These are phyloP conservation scores for Plasmopara halstedii DNA, from an alignment of 352 stramenopile genomes.

Conservation along the genomic window DNA sequence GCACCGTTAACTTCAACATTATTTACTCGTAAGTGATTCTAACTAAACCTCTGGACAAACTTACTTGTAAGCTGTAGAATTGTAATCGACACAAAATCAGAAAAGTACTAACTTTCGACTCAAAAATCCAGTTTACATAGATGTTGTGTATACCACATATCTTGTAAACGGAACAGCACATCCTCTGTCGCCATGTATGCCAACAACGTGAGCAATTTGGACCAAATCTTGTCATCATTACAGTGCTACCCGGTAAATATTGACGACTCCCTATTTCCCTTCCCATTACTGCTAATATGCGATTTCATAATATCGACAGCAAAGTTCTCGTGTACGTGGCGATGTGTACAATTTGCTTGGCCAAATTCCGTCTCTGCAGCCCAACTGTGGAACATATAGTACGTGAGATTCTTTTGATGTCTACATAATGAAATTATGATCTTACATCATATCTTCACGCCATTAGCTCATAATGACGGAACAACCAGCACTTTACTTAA, in stretches of 20 bases:
- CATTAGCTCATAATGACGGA: slow-evolving; percentile 78
- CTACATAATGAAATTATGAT: neutral
- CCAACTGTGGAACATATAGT: slow-evolving; percentile 83
- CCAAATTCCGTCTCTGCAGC: slow-evolving; percentile 80
- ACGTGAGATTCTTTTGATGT: neutral
- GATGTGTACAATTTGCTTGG: slow-evolving; percentile 82
- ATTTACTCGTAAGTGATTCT: too few relatives aligned
- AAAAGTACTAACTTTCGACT: neutral
- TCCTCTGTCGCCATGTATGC: slow-evolving; percentile 45
- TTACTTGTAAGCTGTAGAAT: too few relatives aligned
- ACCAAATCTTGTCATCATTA: slow-evolving; percentile 82
- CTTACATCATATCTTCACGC: neutral
- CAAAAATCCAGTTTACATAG: too few relatives aligned
- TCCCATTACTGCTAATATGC: neutral
- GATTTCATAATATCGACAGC: slow-evolving; percentile 22
- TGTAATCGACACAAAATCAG: too few relatives aligned
- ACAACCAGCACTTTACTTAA: slow-evolving; percentile 80
- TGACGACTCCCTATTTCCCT: neutral
- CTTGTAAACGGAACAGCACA: neutral
- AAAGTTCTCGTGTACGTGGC: slow-evolving; percentile 74
- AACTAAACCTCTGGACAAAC: too few relatives aligned
- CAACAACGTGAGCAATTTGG: slow-evolving; percentile 81
- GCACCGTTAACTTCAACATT: slow-evolving; percentile 10
- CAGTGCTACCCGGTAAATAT: slow-evolving; percentile 66
- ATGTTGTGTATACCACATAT: neutral